Percentiles rank a stretch among this genome's conserved stretches.
phyloP scores from a whole-genome alignment of 495 filamentous ascomycete genomes.

The Penicillium waksmanii region DNA sequence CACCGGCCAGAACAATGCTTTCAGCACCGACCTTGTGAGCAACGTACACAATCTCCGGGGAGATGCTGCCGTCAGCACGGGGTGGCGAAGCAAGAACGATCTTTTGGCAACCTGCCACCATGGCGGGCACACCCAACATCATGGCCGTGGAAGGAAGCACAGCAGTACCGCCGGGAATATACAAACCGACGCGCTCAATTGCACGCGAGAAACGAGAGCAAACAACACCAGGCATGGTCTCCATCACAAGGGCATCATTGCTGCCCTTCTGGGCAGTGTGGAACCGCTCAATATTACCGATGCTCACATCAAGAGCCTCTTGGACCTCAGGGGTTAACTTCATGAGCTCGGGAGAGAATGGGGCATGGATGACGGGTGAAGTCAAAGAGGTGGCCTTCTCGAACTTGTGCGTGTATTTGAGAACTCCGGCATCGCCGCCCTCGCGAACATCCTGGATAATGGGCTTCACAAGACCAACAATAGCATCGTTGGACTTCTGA shows the following conservation, averaged over 20 bases:
- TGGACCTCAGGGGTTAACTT: conserved; percentile 78
- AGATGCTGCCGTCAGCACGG: conserved; percentile 84
- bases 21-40: conserved; percentile 96
- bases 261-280: conserved; percentile 83
- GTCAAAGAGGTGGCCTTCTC: conserved; percentile 90
- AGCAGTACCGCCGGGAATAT: conserved; percentile 93
- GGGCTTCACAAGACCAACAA: conserved; percentile 85
- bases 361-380: conserved; percentile 84
- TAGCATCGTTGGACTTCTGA: conserved; percentile 86
- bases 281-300: conserved; percentile 92
- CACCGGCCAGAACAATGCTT: conserved; percentile 92
- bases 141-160: conserved; percentile 94
- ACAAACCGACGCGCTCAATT: conserved; percentile 92
- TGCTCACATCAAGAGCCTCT: conserved; percentile 89
- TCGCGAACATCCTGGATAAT: conserved; percentile 85
- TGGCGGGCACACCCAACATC: conserved; percentile 96
- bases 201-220: conserved; percentile 92
- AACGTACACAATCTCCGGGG: conserved; percentile 96
- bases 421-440: conserved; percentile 81
- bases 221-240: conserved; percentile 96
- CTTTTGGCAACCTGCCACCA: conserved; percentile 95
- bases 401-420: conserved; percentile 95
- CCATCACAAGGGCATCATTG: conserved; percentile 76
- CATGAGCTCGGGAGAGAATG: conserved; percentile 85
- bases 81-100: conserved; percentile 94